Base-by-base conservation (phyloP, 805 yeast genomes). In the Zygoascus ofunaensis region DNA sequence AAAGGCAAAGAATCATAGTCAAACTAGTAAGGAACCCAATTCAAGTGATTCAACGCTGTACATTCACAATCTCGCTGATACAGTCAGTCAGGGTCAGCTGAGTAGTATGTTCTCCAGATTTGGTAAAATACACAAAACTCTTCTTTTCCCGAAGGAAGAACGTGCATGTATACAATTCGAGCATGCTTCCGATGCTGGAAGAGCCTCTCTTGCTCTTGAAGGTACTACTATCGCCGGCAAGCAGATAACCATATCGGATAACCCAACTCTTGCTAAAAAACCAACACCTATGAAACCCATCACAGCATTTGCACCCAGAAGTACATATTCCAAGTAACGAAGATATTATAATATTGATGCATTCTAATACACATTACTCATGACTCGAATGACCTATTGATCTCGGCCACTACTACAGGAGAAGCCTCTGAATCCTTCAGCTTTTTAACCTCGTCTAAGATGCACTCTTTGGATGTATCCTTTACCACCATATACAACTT, bases 401-500 rank as follows among this genome's bases (percentile, higher is more conserved):
- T 37, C 36, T 54, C 57, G 4, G 55, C 41, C 7, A 37, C 15
- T n/a, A 80, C 70, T 12, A 79, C 69, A 2, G 77, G 63, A n/a
- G 78, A 72, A 7, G 64, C 51, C 37, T 76, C 79, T 12, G 57
- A 53, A 0, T 54, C 55, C 7, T 55, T 46, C 4, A 69, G 49
- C 5, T 33, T 23, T 12, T 33, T 30, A n/a, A 59, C 42, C n/a
- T 50, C 51, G 2, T 37, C 23, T 17, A 14, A 5, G 4, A 58
- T 37, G 48, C 23, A 10, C 14, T 4, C 35, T 15, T 12, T n/a
- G 18, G 23, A 26, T 18, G 35, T 15, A 4, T 18, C 46, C 15
- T 36, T 26, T 12, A 43, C 53, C 3, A 47, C 48, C 2, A 49
- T 48, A 34, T 37, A 18, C 19, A 61, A 40, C 2, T 47, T 47